phyloP scores from a whole-genome alignment of 768 basidiomycete species.

The Tephrocybe sp. region DNA sequence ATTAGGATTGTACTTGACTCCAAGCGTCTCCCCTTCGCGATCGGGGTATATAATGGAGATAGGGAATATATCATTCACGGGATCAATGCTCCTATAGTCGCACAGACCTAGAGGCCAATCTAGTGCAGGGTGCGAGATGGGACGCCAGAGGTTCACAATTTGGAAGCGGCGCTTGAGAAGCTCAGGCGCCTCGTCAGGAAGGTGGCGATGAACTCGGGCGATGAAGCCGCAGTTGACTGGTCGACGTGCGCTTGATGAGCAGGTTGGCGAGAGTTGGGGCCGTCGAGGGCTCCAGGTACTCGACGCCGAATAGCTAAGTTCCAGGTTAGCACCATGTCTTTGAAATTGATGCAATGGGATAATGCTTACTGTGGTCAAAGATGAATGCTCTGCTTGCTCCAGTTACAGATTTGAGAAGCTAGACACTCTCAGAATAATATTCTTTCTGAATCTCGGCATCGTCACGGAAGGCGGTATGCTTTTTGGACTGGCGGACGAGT shows the following conservation, averaged over 20 bases:
- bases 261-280: constrained; percentile 40
- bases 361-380: constrained; percentile 56
- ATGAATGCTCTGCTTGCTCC: constrained; percentile 51
- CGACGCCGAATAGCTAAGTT: constrained; percentile 41
- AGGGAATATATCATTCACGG: constrained; percentile 36
- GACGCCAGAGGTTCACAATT: constrained; percentile 60
- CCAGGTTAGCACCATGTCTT: background rate
- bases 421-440: constrained; percentile 26
- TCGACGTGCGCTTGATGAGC: constrained; percentile 47
- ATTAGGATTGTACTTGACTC: constrained; percentile 39
- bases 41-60: constrained; percentile 45
- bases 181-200: constrained; percentile 38
- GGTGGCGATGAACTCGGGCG: constrained; percentile 46
- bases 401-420: constrained; percentile 56
- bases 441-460: no score
- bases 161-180: constrained; percentile 49
- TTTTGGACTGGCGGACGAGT: constrained; percentile 35
- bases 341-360: background rate
- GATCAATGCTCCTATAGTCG: constrained; percentile 45
- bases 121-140: constrained; percentile 42
- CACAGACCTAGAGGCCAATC: constrained; percentile 52
- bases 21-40: constrained; percentile 47
- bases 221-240: constrained; percentile 43
- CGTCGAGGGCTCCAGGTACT: constrained; percentile 27
- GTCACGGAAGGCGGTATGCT: constrained; percentile 28